Conservation (phyloP, 2,329 filamentous ascomycete genomes). For the Aspergillus brasiliensis region DNA sequence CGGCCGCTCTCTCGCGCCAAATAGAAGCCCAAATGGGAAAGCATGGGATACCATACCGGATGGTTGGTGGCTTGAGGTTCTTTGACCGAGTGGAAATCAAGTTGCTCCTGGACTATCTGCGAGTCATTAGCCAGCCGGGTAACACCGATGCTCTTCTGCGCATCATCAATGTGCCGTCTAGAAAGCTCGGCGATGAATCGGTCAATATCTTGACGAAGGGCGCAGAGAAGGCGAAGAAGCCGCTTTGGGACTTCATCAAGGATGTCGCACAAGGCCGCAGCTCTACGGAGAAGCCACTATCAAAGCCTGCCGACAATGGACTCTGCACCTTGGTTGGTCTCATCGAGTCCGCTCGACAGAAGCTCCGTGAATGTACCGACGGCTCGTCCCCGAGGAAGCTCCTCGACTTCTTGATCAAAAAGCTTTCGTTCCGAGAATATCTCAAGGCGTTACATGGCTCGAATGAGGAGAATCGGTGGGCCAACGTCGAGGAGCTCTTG, state of each 20-base stretch:
- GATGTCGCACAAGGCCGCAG: constrained; percentile 56
- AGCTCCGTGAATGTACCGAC: constrained; percentile 51
- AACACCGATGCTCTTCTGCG: constrained; percentile 84
- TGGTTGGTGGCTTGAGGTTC: constrained; percentile 89
- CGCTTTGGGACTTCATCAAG: constrained; percentile 76
- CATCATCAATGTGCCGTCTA: constrained; percentile 80
- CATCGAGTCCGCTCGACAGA: constrained; percentile 59
- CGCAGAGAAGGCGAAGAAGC: constrained; percentile 68
- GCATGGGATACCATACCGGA: constrained; percentile 81
- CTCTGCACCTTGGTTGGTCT: constrained; percentile 62
- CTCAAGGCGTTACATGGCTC: constrained; percentile 71
- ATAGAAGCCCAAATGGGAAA: constrained; percentile 82
- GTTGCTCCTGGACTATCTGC: constrained; percentile 81
- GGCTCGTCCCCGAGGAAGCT: constrained; percentile 48
- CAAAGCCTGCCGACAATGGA: constrained; percentile 58
- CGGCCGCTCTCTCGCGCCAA: constrained; percentile 78
- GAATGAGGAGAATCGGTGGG: constrained; percentile 77
- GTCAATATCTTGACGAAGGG: constrained; percentile 74
- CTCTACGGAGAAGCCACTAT: constrained; percentile 57
- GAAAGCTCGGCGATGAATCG: constrained; percentile 79
- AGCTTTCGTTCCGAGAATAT: constrained; percentile 73
- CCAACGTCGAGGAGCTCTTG: constrained; percentile 87
- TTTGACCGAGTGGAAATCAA: constrained; percentile 92
- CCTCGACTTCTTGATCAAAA: constrained; percentile 61
- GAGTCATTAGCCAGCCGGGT: constrained; percentile 78